Evolutionary conservation across 1,284 basidiomycete genomes (phyloP).

Genomic region (Wolfiporia cocos): DNA sequence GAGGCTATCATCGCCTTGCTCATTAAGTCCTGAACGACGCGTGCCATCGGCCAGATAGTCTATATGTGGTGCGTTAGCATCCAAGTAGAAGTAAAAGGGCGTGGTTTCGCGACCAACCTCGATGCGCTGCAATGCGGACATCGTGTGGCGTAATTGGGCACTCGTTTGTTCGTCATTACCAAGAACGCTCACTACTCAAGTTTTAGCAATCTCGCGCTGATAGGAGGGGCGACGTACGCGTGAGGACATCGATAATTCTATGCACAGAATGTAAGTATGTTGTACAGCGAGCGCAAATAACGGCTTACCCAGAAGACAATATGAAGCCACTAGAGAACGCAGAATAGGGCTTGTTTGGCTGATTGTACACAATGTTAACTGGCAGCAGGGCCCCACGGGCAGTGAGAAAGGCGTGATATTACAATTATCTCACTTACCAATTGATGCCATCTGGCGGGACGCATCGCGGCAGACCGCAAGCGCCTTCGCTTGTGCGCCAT

Average conservation of each 20-base stretch:
- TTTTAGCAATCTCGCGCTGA: too few species aligned
- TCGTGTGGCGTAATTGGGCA: neutral
- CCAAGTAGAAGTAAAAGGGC: neutral
- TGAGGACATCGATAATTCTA: conserved; percentile 5
- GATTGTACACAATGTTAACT: conserved; percentile 5
- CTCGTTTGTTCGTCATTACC: conserved; percentile 2
- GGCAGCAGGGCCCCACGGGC: neutral
- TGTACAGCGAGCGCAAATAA: neutral
- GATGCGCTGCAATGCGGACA: conserved; percentile 4
- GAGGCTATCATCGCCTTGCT: neutral
- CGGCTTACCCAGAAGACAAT: conserved; percentile 5
- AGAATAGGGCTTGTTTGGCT: conserved; percentile 1
- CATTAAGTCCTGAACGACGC: conserved; percentile 2
- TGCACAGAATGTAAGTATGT: neutral
- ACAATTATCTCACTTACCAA: conserved; percentile 1
- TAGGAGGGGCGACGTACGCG: too few species aligned
- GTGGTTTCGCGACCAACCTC: conserved; percentile 1
- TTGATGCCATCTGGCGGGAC: conserved; percentile 4
- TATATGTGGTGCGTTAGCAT: neutral
- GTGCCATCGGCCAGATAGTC: conserved; percentile 6
- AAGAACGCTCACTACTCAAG: neutral
- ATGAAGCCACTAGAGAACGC: conserved; percentile 7
- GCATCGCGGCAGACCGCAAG: conserved; percentile 6
- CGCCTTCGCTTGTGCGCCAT: conserved; percentile 4
- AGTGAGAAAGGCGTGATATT: neutral